Percentiles rank a stretch among this genome's conserved stretches.
Evolutionary conservation across 257 asterid species (phyloP).

Genomic region (Thymus mandschuricus): DNA sequence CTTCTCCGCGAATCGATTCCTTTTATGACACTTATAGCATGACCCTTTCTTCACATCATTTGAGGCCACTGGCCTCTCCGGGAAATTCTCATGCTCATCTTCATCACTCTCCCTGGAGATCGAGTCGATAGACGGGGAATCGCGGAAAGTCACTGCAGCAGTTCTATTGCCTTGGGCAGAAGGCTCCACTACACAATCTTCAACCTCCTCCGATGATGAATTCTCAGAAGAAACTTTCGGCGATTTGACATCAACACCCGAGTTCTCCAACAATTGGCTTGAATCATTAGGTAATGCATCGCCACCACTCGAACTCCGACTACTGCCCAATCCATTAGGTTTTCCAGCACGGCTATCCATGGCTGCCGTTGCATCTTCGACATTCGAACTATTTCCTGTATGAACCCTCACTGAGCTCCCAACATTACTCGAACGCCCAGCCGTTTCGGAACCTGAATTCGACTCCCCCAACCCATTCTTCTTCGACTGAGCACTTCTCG

Average conservation of each 20-base stretch:
- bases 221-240: slow-evolving; percentile 37
- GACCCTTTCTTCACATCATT: slow-evolving; percentile 56
- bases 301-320: slow-evolving; percentile 55
- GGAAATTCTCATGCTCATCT: slow-evolving; percentile 36
- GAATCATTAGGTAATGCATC: slow-evolving; percentile 38
- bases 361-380: slow-evolving; percentile 12
- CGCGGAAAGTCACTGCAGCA: slow-evolving; percentile 52
- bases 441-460: slow-evolving; percentile 29
- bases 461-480: slow-evolving; percentile 35
- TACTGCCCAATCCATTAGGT: slow-evolving; percentile 31
- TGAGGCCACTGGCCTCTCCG: slow-evolving; percentile 44
- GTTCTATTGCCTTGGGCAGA: slow-evolving; percentile 40
- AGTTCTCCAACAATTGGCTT: slow-evolving; percentile 42
- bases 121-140: slow-evolving; percentile 40
- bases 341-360: not conserved
- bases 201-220: slow-evolving; percentile 34
- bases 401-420: slow-evolving; percentile 32
- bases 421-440: slow-evolving; percentile 20
- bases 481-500: slow-evolving; percentile 36
- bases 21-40: slow-evolving; percentile 67
- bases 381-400: not conserved
- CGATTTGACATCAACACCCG: slow-evolving; percentile 47
- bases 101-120: slow-evolving; percentile 42
- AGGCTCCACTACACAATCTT: slow-evolving; percentile 37
- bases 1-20: slow-evolving; percentile 61